Evolutionary conservation across 805 yeast genomes (phyloP), one percentile per base, ranked within the genome.

Genomic region (Kluyveromyces nonfermentans): DNA sequence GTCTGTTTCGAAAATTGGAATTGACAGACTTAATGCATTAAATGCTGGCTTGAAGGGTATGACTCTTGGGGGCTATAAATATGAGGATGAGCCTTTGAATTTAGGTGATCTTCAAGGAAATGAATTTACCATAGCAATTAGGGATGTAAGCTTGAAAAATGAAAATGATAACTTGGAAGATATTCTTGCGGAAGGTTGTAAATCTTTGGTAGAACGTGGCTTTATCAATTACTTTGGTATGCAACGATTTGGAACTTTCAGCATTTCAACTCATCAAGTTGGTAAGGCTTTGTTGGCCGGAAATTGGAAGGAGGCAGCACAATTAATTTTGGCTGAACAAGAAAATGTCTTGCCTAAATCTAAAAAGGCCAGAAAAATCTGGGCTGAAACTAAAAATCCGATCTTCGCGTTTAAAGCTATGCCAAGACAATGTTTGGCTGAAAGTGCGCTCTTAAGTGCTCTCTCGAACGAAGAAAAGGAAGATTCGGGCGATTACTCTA

Each of bases 191-290:
- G 59, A 67, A 8, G 73, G 87, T 20, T 70, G 89, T 50, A 58
- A 68, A 5, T 73, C 86, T 0, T 67, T 90, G 42, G 68, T 69
- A 41, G 69, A 69, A 1, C 69, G 73, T 22, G 99, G 99, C 0
- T 93, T 86, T 56, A 82, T 93, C 50, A 93, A 93, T 63, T 93
- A 93, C 59, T 93, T 75, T 61, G 99, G 99, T n/a, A 82, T 93
- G 89, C 99, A 93, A 69, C 72, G 99, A 57, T 93, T 93, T 62
- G 99, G 99, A 22, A 89, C 98, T 0, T 90, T 87, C 57, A 85
- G 96, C 10, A 73, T 88, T 22, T 86, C 97, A 2, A 89, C 98
- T 0, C 97, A 93, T 63, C 75, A 73, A 25, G 71, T 89, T 43
- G 99, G 99, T 40, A 77, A 76, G 48, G 73, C 73, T 48, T 70